Base-by-base conservation (phyloP, 2,329 filamentous ascomycete species). In the Alternaria postmessia region DNA sequence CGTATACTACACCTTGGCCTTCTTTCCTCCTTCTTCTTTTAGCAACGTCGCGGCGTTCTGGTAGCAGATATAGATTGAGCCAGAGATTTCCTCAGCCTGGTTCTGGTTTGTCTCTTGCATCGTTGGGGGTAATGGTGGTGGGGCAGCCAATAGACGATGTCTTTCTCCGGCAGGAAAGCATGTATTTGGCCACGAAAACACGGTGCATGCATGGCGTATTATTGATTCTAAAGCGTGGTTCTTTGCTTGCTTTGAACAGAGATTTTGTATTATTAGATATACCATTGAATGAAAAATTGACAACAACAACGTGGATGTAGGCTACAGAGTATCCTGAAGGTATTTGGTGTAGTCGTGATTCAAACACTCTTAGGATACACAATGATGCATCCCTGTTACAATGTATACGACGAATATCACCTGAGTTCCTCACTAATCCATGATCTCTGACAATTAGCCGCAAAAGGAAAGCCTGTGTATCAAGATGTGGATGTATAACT, bases 241-340 rank as follows among this genome's bases (percentile, higher is more conserved):
- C 22, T 24, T 38, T 18, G 32, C 32, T 36, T 36, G 34, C n/a
- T 12, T 49, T 36, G 46, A 16, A 12, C 16, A 22, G 32, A 36
- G 20, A 24, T 14, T 49, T 49, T 49, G 46, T 49, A 49, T 49
- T 49, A 49, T 16, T 49, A 49, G 30, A 49, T 49, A 22, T 49
- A 36, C 46, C 46, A 49, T 38, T 8, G 20, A 42, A 42, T 42
- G 20, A 11, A 42, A 24, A 9, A 42, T 42, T 42, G 39, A 22
- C 12, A 42, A 24, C 6, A 42, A 16, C 20, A 38, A 38, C 5
- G 34, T 38, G 14, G 34, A 20, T 14, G 5, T 24, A 42, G 34
- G 8, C 5, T n/a, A n/a, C 6, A 24, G 7, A 9, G 39, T 42
- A 16, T 9, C 20, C 11, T 42, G 20, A 8, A 24, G 39, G 12